phyloP scores from a whole-genome alignment of 441 rosid species.

The Biscutella laevigata region DNA sequence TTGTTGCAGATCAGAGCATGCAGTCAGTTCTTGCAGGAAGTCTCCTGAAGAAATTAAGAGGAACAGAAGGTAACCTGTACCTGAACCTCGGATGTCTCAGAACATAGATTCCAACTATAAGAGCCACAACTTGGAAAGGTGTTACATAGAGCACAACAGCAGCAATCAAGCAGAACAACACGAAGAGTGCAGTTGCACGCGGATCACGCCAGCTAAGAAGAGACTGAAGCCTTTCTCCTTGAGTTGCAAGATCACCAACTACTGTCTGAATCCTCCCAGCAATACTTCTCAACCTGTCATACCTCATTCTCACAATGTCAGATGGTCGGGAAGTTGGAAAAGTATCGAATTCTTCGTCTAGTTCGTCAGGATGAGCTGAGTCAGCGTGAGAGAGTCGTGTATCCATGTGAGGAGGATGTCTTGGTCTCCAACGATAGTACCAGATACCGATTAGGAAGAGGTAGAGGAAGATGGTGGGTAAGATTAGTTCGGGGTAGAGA shows the following conservation, averaged over 20 bases:
- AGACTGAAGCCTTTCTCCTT: conserved; percentile 90
- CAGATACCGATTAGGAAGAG: conserved; percentile 90
- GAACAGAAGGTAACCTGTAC: conserved; percentile 78
- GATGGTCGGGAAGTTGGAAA: conserved; percentile 73
- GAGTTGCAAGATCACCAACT: conserved; percentile 91
- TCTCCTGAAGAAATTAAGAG: conserved; percentile 92
- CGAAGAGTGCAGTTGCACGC: conserved; percentile 75
- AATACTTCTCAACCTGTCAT: conserved; percentile 81
- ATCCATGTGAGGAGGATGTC: conserved; percentile 97
- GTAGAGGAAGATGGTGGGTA: conserved; percentile 87
- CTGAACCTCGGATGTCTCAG: conserved; percentile 95
- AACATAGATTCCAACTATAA: conserved; percentile 59
- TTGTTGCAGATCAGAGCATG: conserved; percentile 56
- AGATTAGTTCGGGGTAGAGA: conserved; percentile 78
- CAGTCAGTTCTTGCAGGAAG: conserved; percentile 94
- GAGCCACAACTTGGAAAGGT: conserved; percentile 83
- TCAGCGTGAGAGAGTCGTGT: conserved; percentile 89
- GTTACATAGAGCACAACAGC: conserved; percentile 78
- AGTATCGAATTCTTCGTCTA: conserved; percentile 88
- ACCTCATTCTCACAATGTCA: conserved; percentile 79
- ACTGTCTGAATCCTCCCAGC: conserved; percentile 93
- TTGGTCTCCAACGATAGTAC: conserved; percentile 91
- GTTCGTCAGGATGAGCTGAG: conserved; percentile 87
- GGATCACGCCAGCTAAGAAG: conserved; percentile 97
- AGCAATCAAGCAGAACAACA: conserved; percentile 71